These are phyloP conservation scores for Leonotis leonurus DNA, from an alignment of 257 asterid genomes.

Conservation along the genomic window DNA sequence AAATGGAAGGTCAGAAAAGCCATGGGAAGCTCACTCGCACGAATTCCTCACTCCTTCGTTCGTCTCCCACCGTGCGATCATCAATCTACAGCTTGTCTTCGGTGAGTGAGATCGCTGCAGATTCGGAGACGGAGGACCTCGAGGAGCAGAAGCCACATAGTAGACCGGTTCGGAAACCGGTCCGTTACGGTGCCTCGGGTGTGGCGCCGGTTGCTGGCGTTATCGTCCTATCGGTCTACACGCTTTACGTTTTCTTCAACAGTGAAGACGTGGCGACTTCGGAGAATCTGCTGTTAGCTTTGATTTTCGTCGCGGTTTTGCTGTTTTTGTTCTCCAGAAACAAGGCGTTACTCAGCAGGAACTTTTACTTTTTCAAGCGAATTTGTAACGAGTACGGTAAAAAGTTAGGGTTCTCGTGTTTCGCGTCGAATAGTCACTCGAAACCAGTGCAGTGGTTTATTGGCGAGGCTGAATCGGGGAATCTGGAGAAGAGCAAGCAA, in stretches of 20 bases:
- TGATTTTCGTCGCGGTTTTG: slow-evolving; percentile 53
- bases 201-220: slow-evolving; percentile 39
- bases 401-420: slow-evolving; percentile 30
- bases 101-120: slow-evolving; percentile 50
- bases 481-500: not conserved
- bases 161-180: slow-evolving; percentile 30
- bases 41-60: slow-evolving; percentile 86
- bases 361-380: slow-evolving; percentile 29
- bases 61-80: slow-evolving; percentile 74
- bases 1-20: slow-evolving; percentile 76
- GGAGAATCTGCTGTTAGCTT: slow-evolving; percentile 52
- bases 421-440: slow-evolving; percentile 28
- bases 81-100: slow-evolving; percentile 82
- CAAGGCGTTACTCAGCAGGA: slow-evolving; percentile 32
- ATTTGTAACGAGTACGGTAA: slow-evolving; percentile 28
- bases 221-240: slow-evolving; percentile 38
- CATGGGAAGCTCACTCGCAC: slow-evolving; percentile 74
- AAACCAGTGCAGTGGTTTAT: slow-evolving; percentile 80
- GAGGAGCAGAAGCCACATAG: slow-evolving; percentile 94
- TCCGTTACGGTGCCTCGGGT: slow-evolving; percentile 24
- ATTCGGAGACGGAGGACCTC: slow-evolving; percentile 43
- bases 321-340: slow-evolving; percentile 44
- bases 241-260: slow-evolving; percentile 46
- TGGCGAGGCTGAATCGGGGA: slow-evolving; percentile 39
- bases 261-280: slow-evolving; percentile 47